Base-by-base conservation (phyloP, 306 rosid species). In the Medicago ruthenica region DNA sequence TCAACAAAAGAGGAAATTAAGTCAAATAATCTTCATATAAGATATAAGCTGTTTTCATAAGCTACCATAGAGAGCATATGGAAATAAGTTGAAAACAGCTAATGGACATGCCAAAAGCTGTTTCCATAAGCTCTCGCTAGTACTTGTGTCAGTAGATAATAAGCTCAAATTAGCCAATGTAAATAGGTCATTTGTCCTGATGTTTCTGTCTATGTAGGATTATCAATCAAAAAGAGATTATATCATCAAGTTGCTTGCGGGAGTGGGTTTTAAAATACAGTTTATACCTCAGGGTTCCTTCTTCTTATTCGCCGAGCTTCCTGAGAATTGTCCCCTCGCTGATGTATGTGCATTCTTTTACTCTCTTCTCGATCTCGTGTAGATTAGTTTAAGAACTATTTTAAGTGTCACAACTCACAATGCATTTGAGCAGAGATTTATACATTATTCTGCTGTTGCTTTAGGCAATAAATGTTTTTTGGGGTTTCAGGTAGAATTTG, bases 231-330 rank as follows among this genome's bases (percentile, higher is more conserved):
- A 88, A 80, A 74, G 94, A 79, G 96, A 93, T 75, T 91, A 77
- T 81, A 79, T 87, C 11, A 62, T 86, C 73, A 83, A 87, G 73
- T 58, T 88, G 84, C 93, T 91, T 14, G 78, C 59, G 7, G 76
- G 82, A 73, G 68, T 91, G 54, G 98, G 96, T 21, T 91, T 93
- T 66, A 82, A 87, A 84, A 78, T 89, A 79, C 83, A 45, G 51
- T 93, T 88, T 75, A 85, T 89, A 82, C 98, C 98, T 27, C 97
- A 88, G 76, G 97, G 97, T 50, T 77, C 97, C 20, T 78, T 89
- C 84, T 93, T 93, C 80, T 41, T 90, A 67, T 91, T 89, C 70
- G 97, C 89, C 0, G 95, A 88, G 84, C 88, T 94, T 71, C 98
- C 97, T 40, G 83, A 88, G 68, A 75, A 61, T 67, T 88, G 85